phyloP scores from a whole-genome alignment of 2,329 filamentous ascomycete species.

The Phialophora macrospora region DNA sequence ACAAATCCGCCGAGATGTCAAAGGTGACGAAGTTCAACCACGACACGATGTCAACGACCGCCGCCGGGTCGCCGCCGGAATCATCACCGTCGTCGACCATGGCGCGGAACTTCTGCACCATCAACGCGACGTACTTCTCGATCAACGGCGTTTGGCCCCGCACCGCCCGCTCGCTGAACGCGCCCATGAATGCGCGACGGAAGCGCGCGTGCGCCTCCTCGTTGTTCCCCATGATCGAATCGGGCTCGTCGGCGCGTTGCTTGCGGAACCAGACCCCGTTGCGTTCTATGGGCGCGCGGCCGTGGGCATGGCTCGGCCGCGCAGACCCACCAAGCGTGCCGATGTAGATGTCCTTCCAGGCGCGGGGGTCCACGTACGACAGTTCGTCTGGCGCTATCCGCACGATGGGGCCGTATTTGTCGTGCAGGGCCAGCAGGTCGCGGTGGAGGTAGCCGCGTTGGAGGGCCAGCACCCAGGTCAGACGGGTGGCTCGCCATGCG shows the following conservation, averaged over 20 bases:
- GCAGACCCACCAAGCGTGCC: not conserved
- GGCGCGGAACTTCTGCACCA: slow-evolving; percentile 13
- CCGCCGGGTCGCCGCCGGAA: not conserved
- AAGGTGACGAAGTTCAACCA: slow-evolving; percentile 28
- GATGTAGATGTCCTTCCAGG: slow-evolving; percentile 45
- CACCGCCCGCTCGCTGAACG: slow-evolving; percentile 48
- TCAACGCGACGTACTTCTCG: slow-evolving; percentile 19
- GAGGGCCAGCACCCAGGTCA: slow-evolving; percentile 31
- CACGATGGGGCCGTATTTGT: slow-evolving; percentile 41
- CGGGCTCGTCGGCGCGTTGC: slow-evolving; percentile 1
- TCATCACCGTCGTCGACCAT: not conserved
- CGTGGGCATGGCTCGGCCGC: not conserved
- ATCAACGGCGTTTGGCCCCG: slow-evolving; percentile 14
- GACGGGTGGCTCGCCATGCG: slow-evolving; percentile 43
- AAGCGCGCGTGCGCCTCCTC: slow-evolving; percentile 40
- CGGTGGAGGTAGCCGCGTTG: slow-evolving; percentile 47
- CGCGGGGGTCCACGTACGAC: slow-evolving; percentile 42
- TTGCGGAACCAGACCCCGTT: slow-evolving; percentile 17
- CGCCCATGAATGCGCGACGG: slow-evolving; percentile 45
- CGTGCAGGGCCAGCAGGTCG: slow-evolving; percentile 41
- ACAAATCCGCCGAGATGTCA: slow-evolving; percentile 39
- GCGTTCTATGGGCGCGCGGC: slow-evolving; percentile 3
- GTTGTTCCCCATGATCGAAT: slow-evolving; percentile 21
- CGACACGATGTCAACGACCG: slow-evolving; percentile 14
- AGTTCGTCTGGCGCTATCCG: slow-evolving; percentile 49